Evolutionary conservation across 129 eudicot genomes (phyloP).

Genomic region (Pseudognaphalium luteoalbum): DNA sequence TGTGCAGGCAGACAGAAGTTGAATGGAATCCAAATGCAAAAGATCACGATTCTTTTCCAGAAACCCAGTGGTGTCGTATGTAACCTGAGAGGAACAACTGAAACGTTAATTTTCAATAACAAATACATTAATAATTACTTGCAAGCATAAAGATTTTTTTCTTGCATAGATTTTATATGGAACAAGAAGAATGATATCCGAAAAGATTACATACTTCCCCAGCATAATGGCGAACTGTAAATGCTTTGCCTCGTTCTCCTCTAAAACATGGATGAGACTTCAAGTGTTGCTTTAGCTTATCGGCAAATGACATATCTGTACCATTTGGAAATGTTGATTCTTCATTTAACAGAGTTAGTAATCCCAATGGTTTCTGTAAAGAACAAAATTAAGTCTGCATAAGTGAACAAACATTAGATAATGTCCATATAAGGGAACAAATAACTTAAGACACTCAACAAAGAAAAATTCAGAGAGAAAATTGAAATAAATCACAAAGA

Average conservation of each 20-base stretch:
- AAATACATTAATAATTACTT: not conserved
- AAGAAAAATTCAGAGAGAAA: not conserved
- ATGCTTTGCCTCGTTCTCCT: slow-evolving; percentile 85
- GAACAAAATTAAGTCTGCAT: slow-evolving; percentile 1
- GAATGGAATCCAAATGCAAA: slow-evolving; percentile 60
- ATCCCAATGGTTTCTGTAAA: slow-evolving; percentile 87
- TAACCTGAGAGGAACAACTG: slow-evolving; percentile 48
- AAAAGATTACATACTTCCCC: slow-evolving; percentile 62
- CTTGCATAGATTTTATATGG: not conserved
- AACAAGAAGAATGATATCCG: slow-evolving; percentile 13
- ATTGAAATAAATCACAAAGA: not conserved
- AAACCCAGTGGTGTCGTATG: slow-evolving; percentile 73
- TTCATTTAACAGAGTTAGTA: slow-evolving; percentile 72
- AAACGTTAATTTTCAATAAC: slow-evolving; percentile 7
- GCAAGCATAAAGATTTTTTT: not conserved
- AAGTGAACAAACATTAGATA: not conserved
- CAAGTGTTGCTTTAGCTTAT: slow-evolving; percentile 78
- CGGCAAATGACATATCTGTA: slow-evolving; percentile 75
- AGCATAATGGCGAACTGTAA: slow-evolving; percentile 81
- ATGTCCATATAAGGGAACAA: not conserved
- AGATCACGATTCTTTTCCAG: slow-evolving; percentile 77
- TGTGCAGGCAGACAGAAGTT: slow-evolving; percentile 68
- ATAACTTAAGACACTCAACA: not conserved
- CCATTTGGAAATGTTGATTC: slow-evolving; percentile 91
- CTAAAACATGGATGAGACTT: slow-evolving; percentile 56